Conservation (phyloP, 208 protist species). For the Hexamita inflata region DNA sequence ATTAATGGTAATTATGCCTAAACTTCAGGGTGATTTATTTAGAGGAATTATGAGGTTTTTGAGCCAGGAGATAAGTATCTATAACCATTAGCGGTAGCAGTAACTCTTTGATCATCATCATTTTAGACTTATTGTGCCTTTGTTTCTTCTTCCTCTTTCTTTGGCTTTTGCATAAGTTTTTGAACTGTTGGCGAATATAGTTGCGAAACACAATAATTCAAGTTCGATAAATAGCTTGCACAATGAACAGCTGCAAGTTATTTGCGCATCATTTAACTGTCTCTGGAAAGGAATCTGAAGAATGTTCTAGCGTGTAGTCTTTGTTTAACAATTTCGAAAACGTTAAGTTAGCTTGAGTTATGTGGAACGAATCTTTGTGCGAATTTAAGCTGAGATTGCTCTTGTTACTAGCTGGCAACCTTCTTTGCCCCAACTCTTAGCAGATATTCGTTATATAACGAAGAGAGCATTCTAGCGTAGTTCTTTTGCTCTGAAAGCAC, state of each 20-base stretch:
- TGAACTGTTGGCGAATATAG: neutral
- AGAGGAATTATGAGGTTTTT: slow-evolving; percentile 10
- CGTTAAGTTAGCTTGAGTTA: too few relatives aligned
- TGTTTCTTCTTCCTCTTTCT: neutral
- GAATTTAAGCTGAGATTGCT: too few relatives aligned
- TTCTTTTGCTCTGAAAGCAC: neutral
- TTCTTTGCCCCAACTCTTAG: neutral
- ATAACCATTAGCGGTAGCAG: too few relatives aligned
- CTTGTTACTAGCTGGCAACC: too few relatives aligned
- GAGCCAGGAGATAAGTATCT: neutral
- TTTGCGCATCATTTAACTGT: neutral
- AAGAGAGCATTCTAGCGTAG: neutral
- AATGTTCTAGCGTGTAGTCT: neutral
- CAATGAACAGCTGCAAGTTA: neutral
- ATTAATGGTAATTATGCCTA: neutral
- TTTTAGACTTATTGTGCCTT: neutral
- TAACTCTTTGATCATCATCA: too few relatives aligned
- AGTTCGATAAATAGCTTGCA: neutral
- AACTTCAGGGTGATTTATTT: neutral
- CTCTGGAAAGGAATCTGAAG: neutral
- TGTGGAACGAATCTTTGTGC: too few relatives aligned
- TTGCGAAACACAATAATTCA: neutral
- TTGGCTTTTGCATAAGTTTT: neutral
- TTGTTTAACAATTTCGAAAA: too few relatives aligned
- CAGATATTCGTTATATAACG: neutral